These are phyloP conservation scores for Pseudocercospora fuligena DNA, from an alignment of 2,329 filamentous ascomycete genomes.

Conservation along the genomic window DNA sequence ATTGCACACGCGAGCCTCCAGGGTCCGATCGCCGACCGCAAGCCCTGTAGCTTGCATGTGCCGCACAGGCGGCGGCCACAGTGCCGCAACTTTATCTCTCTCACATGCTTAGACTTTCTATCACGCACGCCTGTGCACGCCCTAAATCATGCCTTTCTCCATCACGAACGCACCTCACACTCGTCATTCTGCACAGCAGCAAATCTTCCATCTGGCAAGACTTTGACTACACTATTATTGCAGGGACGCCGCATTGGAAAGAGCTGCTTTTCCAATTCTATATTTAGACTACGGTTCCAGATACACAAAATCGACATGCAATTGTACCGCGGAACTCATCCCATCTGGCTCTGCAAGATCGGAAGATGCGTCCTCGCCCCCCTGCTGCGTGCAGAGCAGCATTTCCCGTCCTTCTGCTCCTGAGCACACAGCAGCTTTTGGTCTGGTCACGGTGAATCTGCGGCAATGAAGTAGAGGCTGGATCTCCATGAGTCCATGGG, in stretches of 20 bases:
- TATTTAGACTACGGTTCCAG: neutral
- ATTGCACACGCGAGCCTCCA: slow-evolving; percentile 4
- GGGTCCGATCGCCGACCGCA: neutral
- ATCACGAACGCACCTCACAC: neutral
- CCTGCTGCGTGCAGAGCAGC: too few species aligned
- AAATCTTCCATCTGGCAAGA: neutral
- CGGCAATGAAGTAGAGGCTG: too few species aligned
- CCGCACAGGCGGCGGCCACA: too few species aligned
- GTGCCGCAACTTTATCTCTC: neutral
- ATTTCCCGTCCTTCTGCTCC: too few species aligned
- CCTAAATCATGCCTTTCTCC: neutral
- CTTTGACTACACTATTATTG: neutral
- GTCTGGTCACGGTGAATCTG: too few species aligned
- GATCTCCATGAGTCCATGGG: too few species aligned
- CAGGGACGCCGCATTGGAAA: neutral
- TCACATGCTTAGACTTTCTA: neutral
- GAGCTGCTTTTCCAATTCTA: neutral
- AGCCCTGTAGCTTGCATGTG: neutral
- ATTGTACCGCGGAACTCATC: too few species aligned
- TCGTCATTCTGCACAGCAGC: neutral
- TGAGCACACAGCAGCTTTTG: too few species aligned
- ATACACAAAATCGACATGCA: too few species aligned
- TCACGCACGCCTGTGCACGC: neutral
- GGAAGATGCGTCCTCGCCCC: too few species aligned
- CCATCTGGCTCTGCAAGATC: too few species aligned